phyloP scores from a whole-genome alignment of 2,329 filamentous ascomycete genomes.

The Colletotrichum abscissum region DNA sequence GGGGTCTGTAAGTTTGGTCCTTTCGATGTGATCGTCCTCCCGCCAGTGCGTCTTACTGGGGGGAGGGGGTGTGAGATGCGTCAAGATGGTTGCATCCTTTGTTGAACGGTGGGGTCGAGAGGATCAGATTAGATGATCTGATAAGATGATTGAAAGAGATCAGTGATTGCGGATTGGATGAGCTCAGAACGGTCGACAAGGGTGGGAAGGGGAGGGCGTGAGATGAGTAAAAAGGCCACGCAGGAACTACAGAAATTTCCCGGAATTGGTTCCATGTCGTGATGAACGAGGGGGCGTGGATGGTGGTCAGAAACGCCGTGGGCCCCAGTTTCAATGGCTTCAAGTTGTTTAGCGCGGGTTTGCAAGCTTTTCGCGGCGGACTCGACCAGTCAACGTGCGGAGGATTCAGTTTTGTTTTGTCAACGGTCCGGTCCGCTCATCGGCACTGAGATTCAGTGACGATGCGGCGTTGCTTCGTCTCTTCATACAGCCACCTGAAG shows the following conservation, averaged over 20 bases:
- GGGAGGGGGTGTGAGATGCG: background rate
- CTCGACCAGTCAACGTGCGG: background rate
- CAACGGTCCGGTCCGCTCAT: constrained; percentile 23
- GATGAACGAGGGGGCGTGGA: background rate
- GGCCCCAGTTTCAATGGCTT: background rate
- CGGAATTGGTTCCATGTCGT: background rate
- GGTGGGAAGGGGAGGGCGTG: background rate
- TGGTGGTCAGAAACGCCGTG: background rate
- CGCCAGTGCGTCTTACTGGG: background rate
- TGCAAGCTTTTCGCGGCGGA: background rate
- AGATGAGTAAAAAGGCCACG: constrained; percentile 19
- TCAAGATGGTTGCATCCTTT: background rate
- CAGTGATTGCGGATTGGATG: constrained; percentile 16
- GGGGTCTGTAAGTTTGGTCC: background rate
- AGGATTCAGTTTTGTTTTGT: background rate
- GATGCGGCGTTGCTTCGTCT: background rate
- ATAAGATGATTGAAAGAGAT: constrained; percentile 26
- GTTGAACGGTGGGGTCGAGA: background rate
- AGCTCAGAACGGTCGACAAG: background rate
- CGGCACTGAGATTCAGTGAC: background rate
- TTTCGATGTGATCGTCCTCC: background rate
- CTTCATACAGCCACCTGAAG: background rate
- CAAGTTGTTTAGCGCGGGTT: background rate
- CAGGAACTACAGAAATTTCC: constrained; percentile 5
- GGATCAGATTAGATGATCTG: constrained; percentile 35